Percentiles rank a stretch among this genome's conserved stretches.
Evolutionary conservation across 805 yeast species (phyloP).

Genomic region (Metschnikowia drakensbergensis): DNA sequence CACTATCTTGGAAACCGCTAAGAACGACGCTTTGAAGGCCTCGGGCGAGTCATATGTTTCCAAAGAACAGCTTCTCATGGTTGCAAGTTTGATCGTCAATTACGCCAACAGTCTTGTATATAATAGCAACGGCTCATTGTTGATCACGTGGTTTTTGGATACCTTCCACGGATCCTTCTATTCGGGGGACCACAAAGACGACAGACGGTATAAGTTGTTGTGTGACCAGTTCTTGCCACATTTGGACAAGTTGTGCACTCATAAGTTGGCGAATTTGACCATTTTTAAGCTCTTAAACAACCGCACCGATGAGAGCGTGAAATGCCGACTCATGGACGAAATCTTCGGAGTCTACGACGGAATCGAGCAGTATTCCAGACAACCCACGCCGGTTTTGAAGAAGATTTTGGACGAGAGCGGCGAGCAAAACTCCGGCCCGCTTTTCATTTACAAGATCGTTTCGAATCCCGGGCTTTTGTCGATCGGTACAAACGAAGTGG

Average conservation of each 20-base stretch:
- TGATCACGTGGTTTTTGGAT: constrained; percentile 93
- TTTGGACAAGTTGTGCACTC: constrained; percentile 63
- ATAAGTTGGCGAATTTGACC: constrained; percentile 81
- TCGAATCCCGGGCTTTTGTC: constrained; percentile 60
- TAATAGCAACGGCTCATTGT: constrained; percentile 82
- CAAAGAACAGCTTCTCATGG: constrained; percentile 62
- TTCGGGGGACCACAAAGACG: constrained; percentile 34
- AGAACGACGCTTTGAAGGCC: constrained; percentile 31
- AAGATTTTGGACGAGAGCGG: constrained; percentile 60
- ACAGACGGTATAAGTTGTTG: constrained; percentile 54
- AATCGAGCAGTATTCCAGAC: constrained; percentile 13
- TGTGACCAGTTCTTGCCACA: constrained; percentile 60
- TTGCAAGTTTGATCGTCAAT: constrained; percentile 73
- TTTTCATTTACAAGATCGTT: constrained; percentile 72
- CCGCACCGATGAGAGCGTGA: constrained; percentile 60
- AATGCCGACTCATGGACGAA: constrained; percentile 56
- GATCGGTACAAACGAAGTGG: constrained; percentile 16
- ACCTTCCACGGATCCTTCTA: constrained; percentile 38
- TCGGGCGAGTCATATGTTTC: constrained; percentile 24
- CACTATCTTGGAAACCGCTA: constrained; percentile 82
- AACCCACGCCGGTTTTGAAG: constrained; percentile 38
- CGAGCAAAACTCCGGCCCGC: constrained; percentile 49
- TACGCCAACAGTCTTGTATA: constrained; percentile 76
- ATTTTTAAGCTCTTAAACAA: constrained; percentile 72
- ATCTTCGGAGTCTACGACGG: constrained; percentile 53